These are phyloP conservation scores for Microbotryum violaceum DNA, from an alignment of 1,284 basidiomycete genomes.

Conservation along the genomic window DNA sequence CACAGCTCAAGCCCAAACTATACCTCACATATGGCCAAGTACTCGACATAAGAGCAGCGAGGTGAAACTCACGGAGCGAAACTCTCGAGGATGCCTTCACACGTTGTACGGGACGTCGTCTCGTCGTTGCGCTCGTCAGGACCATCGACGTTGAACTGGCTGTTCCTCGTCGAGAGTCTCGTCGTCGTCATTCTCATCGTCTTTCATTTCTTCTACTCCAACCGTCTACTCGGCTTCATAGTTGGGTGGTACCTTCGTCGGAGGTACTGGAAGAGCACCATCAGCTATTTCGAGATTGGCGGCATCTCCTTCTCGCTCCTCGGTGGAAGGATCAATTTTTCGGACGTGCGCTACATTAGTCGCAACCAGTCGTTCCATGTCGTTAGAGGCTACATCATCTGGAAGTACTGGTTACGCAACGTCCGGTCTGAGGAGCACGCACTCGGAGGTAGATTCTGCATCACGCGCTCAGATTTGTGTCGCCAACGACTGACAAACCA, in stretches of 20 bases:
- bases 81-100: background rate
- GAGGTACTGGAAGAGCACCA: constrained; percentile 60
- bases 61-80: too few species aligned
- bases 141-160: constrained; percentile 38
- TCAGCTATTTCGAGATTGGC: constrained; percentile 69
- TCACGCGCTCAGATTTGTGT: background rate
- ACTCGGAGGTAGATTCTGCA: constrained; percentile 6
- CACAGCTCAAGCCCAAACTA: too few species aligned
- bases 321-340: constrained; percentile 73
- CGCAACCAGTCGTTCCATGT: constrained; percentile 78
- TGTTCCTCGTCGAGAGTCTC: constrained; percentile 51
- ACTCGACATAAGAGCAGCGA: too few species aligned
- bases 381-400: constrained; percentile 68
- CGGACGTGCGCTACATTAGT: constrained; percentile 77
- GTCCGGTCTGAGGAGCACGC: constrained; percentile 52
- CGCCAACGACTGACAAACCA: background rate
- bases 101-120: constrained; percentile 5
- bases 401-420: constrained; percentile 82
- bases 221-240: constrained; percentile 64
- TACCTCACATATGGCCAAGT: too few species aligned
- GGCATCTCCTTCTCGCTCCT: constrained; percentile 77
- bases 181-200: constrained; percentile 59
- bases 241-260: constrained; percentile 56
- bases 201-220: constrained; percentile 78
- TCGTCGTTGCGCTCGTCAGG: constrained; percentile 5